A percentile compares a stretch with the other conserved stretches of the same genome.
Evolutionary conservation across 441 rosid genomes (phyloP).

Genomic region (Gossypium lobatum): DNA sequence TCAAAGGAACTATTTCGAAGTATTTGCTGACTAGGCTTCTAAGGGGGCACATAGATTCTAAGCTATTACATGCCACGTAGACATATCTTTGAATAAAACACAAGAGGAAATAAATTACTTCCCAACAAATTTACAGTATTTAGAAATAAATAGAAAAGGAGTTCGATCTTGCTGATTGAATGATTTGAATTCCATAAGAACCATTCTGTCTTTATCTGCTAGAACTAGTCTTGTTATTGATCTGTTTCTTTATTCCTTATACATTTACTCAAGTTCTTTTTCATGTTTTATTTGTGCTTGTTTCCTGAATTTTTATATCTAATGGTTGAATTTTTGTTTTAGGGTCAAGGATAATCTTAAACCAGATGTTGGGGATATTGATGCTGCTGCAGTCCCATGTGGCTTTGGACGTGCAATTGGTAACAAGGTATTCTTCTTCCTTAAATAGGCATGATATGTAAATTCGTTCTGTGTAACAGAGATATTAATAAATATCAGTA

Average conservation of each 20-base stretch:
- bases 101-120: background rate
- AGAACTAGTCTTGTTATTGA: background rate
- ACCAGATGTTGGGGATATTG: constrained; percentile 61
- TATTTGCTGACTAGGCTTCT: background rate
- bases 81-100: background rate
- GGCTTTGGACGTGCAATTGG: constrained; percentile 79
- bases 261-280: background rate
- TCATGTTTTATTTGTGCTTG: background rate
- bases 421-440: constrained; percentile 45
- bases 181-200: background rate
- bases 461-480: background rate
- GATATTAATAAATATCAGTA: background rate
- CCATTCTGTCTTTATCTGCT: background rate
- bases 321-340: constrained; percentile 21
- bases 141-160: background rate
- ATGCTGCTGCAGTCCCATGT: constrained; percentile 73
- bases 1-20: background rate
- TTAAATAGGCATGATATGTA: background rate
- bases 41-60: background rate
- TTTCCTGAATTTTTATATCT: constrained; percentile 20
- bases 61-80: background rate
- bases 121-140: background rate
- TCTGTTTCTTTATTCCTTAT: background rate
- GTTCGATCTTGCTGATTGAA: background rate
- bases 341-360: constrained; percentile 59